These are phyloP conservation scores for Plasmodium billcollinsi DNA, from an alignment of 169 alveolate species.

Conservation along the genomic window DNA sequence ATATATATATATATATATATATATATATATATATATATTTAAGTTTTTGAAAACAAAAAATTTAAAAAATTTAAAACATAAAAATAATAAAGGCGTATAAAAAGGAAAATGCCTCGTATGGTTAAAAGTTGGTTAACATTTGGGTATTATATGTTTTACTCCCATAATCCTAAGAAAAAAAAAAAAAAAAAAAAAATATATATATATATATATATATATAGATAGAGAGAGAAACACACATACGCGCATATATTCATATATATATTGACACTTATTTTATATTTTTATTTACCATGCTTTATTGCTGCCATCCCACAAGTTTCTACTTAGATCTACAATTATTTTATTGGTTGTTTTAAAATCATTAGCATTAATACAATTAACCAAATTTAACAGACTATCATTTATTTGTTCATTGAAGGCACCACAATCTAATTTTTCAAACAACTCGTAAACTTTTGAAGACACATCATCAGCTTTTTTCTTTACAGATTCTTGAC, in stretches of 20 bases:
- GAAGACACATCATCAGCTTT: slow-evolving; percentile 81
- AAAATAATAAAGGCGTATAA: no score
- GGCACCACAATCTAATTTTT: slow-evolving; percentile 82
- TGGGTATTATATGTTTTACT: slow-evolving; percentile 86
- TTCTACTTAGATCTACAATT: slow-evolving; percentile 85
- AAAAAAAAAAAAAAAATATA: not conserved
- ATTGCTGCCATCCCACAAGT: slow-evolving; percentile 87
- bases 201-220: no score
- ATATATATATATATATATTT: no score
- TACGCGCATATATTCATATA: no score
- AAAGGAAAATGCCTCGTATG: no score
- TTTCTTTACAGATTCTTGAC: slow-evolving; percentile 77
- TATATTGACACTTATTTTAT: not conserved
- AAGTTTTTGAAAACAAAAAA: no score
- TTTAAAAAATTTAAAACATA: no score
- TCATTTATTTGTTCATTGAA: slow-evolving; percentile 85
- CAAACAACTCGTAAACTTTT: slow-evolving; percentile 84
- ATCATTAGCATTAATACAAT: slow-evolving; percentile 85
- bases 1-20: no score
- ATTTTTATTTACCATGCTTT: slow-evolving; percentile 82
- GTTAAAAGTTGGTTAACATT: slow-evolving; percentile 41
- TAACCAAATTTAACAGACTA: slow-evolving; percentile 80
- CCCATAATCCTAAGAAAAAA: slow-evolving; percentile 82
- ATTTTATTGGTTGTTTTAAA: slow-evolving; percentile 84
- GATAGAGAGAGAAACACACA: no score